Conservation (phyloP, 257 asterid species). For the Fraxinus cuspidata region DNA sequence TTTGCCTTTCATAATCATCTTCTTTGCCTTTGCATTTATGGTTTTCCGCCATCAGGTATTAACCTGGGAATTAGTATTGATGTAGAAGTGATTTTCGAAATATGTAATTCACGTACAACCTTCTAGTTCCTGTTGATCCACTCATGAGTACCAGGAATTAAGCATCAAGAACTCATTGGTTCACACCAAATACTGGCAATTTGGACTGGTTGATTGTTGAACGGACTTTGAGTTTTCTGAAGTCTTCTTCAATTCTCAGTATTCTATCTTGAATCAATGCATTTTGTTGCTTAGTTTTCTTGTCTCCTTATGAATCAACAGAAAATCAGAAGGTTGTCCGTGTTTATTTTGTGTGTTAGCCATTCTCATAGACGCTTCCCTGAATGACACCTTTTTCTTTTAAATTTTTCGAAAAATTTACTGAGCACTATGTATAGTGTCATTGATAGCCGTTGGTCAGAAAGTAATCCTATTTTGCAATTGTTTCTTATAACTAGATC, state of each 20-base stretch:
- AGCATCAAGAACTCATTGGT: neutral
- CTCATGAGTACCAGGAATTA: neutral
- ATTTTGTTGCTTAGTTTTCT: neutral
- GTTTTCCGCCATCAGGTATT: conserved; percentile 88
- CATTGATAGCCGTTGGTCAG: neutral
- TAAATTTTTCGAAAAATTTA: neutral
- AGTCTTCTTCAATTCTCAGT: neutral
- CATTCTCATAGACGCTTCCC: neutral
- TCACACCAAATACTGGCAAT: neutral
- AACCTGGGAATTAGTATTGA: neutral
- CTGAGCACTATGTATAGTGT: neutral
- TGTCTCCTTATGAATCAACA: neutral
- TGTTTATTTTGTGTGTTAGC: neutral
- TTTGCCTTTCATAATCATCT: conserved; percentile 78
- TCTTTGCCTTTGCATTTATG: conserved; percentile 71
- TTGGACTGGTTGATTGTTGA: neutral
- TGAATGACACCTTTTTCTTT: neutral
- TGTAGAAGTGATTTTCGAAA: neutral
- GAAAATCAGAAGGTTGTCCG: neutral
- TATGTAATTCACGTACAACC: neutral
- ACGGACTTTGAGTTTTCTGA: neutral
- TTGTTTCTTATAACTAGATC: conserved; percentile 49
- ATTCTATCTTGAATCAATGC: neutral
- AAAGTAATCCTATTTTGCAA: conserved; percentile 2
- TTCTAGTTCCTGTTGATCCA: neutral